Conservation (phyloP, 768 basidiomycete species). For the Mycena galopus region DNA sequence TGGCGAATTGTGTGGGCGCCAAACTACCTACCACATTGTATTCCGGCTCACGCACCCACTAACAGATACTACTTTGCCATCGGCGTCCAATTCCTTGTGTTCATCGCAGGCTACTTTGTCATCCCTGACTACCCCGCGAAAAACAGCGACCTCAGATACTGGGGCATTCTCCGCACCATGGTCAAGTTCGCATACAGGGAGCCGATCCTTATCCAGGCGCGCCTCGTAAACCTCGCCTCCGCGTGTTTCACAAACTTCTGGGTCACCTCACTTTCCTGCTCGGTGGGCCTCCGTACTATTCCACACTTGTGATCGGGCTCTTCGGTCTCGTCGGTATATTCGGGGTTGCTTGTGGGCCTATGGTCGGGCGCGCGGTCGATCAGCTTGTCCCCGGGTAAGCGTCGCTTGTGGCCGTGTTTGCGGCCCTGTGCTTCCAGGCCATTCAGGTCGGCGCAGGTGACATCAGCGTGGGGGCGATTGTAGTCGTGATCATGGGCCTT, state of each 20-base stretch:
- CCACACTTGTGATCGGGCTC: conserved; percentile 75
- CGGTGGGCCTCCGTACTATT: conserved; percentile 82
- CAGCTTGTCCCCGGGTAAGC: conserved; percentile 82
- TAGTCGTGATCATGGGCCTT: conserved; percentile 75
- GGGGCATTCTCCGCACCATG: conserved; percentile 81
- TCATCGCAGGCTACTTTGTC: conserved; percentile 69
- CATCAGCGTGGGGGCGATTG: conserved; percentile 76
- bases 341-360: conserved; percentile 76
- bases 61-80: conserved; percentile 84
- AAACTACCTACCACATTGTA: no score
- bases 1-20: conserved; percentile 85
- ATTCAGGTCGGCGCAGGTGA: conserved; percentile 80
- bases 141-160: conserved; percentile 75
- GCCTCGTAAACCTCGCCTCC: conserved; percentile 70
- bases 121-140: conserved; percentile 89
- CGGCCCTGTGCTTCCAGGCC: conserved; percentile 60
- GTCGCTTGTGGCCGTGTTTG: conserved; percentile 72
- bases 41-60: no score
- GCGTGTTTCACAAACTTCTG: conserved; percentile 73
- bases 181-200: conserved; percentile 81
- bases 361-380: conserved; percentile 81
- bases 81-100: conserved; percentile 73
- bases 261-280: conserved; percentile 90
- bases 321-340: conserved; percentile 84
- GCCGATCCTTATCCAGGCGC: conserved; percentile 79